Base-by-base conservation (phyloP, 2,329 filamentous ascomycete genomes). In the Cercospora beticola region DNA sequence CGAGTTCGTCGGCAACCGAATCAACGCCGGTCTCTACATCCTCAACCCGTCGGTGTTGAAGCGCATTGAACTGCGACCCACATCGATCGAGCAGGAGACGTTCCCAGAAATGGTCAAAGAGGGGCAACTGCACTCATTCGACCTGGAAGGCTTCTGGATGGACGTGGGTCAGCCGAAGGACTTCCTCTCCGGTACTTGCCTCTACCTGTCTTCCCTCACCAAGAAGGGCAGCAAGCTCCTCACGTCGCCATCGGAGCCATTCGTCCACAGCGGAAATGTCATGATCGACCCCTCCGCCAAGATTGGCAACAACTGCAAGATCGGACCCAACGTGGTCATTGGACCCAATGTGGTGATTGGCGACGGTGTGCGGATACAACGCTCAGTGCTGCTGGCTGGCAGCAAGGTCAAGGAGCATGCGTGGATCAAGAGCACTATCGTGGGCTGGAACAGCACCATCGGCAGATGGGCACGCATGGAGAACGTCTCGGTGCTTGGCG, bases 111-210 rank as follows among this genome's bases (percentile, higher is more conserved):
- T 98, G 81, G 92, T 92, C 82, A 89, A 87, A 77, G 94, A 97
- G 77, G 93, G 93, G 73, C 88, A 94, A 82, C 85, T 98, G 71
- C 94, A 98, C 86, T 97, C 93, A 1, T 97, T 97, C 79, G 94
- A 98, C 79, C 88, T 98, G 31, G 93, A 97, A 74, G 93, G 94
- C 75, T 98, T 96, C 88, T 98, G 94, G 94, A 98, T 98, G 94
- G 94, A 98, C 76, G 93, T 99, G 73, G 94, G 94, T 76, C 94
- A 99, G 83, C 94, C 94, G 76, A 99, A 98, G 86, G 94, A 99
- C 80, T 99, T 98, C 88, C 86, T 99, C 66, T 93, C 91, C 23
- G 94, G 94, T 71, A 98, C 95, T 70, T 98, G 94, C 83, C 87
- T 99, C 71, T 98, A 97, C 85, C 92, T 99, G 63, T 93, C 92